Conservation (phyloP, 1,284 basidiomycete species). For the Clitocybe nebularis region DNA sequence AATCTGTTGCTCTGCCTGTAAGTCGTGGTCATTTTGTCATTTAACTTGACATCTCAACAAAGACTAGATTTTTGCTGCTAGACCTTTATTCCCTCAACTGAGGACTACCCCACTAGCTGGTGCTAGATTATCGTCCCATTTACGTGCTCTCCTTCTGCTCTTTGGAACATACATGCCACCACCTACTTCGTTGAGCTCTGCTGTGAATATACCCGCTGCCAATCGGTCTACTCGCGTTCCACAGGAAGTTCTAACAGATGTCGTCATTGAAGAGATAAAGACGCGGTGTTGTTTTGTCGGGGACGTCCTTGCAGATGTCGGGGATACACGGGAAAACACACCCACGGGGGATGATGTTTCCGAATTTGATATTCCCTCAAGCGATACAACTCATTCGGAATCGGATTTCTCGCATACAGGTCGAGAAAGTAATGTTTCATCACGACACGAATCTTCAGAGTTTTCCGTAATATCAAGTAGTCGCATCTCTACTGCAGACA, state of each 20-base stretch:
- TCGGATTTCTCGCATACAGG: slow-evolving; percentile 60
- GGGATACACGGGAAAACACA: slow-evolving; percentile 37
- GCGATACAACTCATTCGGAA: slow-evolving; percentile 56
- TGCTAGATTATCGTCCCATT: slow-evolving; percentile 65
- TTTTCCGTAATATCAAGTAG: slow-evolving; percentile 50
- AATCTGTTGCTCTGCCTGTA: slow-evolving; percentile 86
- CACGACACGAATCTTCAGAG: slow-evolving; percentile 54
- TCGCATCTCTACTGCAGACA: slow-evolving; percentile 23
- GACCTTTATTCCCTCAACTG: slow-evolving; percentile 80
- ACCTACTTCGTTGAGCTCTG: slow-evolving; percentile 60
- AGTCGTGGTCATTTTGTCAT: slow-evolving; percentile 24
- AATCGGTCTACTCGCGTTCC: slow-evolving; percentile 66
- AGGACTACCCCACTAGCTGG: slow-evolving; percentile 84
- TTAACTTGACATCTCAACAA: slow-evolving; percentile 6
- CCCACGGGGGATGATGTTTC: slow-evolving; percentile 39
- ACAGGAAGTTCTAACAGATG: slow-evolving; percentile 68
- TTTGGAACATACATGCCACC: slow-evolving; percentile 82
- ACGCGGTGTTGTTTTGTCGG: slow-evolving; percentile 80
- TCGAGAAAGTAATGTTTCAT: slow-evolving; percentile 44
- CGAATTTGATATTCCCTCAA: slow-evolving; percentile 55
- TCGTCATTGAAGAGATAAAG: slow-evolving; percentile 80
- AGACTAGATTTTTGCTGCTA: slow-evolving; percentile 78
- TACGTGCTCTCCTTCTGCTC: slow-evolving; percentile 74
- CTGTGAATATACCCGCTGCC: slow-evolving; percentile 57
- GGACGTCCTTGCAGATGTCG: slow-evolving; percentile 36